These are phyloP conservation scores for Meyerozyma carpophila DNA, from an alignment of 1,139 yeast genomes.

Conservation along the genomic window DNA sequence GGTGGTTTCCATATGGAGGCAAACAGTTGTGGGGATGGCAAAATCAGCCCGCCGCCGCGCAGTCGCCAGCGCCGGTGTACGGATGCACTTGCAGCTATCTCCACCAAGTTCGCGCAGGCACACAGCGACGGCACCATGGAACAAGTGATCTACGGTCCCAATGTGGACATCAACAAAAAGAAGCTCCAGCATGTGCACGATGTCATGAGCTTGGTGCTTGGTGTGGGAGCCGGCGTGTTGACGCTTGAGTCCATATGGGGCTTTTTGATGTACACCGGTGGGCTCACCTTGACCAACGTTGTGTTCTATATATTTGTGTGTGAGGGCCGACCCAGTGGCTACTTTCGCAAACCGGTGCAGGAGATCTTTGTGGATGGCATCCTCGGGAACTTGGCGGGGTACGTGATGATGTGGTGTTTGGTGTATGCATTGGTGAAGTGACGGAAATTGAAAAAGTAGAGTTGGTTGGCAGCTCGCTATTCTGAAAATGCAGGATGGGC, in stretches of 20 bases:
- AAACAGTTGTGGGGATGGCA: neutral
- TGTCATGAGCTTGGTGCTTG: conserved; percentile 59
- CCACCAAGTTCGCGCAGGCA: neutral
- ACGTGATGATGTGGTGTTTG: conserved; percentile 80
- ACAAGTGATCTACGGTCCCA: conserved; percentile 2
- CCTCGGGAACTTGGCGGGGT: conserved; percentile 60
- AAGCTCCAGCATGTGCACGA: conserved; percentile 53
- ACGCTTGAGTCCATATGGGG: conserved; percentile 65
- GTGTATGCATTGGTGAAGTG: conserved; percentile 55
- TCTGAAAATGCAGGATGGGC: too few relatives aligned
- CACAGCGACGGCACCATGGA: neutral
- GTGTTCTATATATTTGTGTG: conserved; percentile 40
- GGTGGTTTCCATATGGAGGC: neutral
- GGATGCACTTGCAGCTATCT: neutral
- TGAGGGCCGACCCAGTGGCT: conserved; percentile 37
- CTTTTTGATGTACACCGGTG: conserved; percentile 49
- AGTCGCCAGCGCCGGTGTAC: neutral
- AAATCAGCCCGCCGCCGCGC: neutral
- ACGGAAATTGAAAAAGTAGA: neutral
- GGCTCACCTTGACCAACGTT: conserved; percentile 40
- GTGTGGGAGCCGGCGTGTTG: conserved; percentile 68
- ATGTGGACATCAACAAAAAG: conserved; percentile 9
- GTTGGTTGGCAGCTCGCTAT: too few relatives aligned
- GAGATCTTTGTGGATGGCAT: conserved; percentile 55
- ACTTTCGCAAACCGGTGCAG: conserved; percentile 48